phyloP scores from a whole-genome alignment of 1,284 basidiomycete species.

The Puccinia coronata region DNA sequence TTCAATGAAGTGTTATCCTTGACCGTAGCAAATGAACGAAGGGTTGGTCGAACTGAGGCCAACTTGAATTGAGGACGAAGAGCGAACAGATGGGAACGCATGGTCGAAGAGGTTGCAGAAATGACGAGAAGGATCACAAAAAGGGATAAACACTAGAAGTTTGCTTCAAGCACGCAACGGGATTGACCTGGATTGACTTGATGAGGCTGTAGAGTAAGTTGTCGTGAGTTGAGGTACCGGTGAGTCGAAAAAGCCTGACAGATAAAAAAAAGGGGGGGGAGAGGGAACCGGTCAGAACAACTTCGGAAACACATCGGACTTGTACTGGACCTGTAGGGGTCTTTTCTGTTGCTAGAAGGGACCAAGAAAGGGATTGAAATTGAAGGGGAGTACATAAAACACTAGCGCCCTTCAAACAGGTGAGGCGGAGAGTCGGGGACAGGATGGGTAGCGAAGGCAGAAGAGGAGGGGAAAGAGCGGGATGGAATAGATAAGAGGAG shows the following conservation, averaged over 20 bases:
- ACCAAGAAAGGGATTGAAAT: too few species aligned
- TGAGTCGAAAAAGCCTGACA: conserved; percentile 14
- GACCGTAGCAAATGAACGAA: conserved; percentile 33
- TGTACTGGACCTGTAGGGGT: not conserved
- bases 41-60: not conserved
- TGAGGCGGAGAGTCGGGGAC: not conserved
- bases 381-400: not conserved
- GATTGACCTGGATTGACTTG: not conserved
- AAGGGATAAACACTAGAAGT: not conserved
- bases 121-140: not conserved
- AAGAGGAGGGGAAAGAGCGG: not conserved
- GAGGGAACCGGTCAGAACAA: not conserved
- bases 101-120: not conserved
- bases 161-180: not conserved
- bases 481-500: not conserved
- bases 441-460: not conserved
- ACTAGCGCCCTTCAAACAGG: not conserved
- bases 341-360: not conserved
- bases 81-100: conserved; percentile 5
- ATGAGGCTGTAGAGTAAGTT: conserved; percentile 45
- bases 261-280: not conserved
- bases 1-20: conserved; percentile 7
- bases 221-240: conserved; percentile 48
- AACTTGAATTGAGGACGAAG: not conserved
- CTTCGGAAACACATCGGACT: not conserved